Evolutionary conservation across 2,329 filamentous ascomycete genomes (phyloP), one percentile per base, ranked within the genome.

Genomic region (Elsinoe fawcettii): DNA sequence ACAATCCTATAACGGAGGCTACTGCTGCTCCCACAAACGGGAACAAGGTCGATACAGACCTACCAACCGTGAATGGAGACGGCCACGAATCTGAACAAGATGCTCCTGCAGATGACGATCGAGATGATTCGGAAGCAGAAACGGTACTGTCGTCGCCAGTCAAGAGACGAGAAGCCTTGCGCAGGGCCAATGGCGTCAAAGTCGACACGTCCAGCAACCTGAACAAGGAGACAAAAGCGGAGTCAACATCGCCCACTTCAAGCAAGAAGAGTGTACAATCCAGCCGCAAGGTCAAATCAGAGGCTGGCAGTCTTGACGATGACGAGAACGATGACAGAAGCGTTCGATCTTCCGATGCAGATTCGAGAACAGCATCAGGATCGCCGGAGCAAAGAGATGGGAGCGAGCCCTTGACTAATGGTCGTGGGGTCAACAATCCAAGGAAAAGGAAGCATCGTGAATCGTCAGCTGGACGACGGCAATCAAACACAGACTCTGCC

Each of bases 91-190:
- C 20, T 7, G 20, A 11, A n/a, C 30, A 46, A 44, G 23, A 44
- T 44, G 36, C 53, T 20, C 30, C 16, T 39, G 32, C 49, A 39
- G 49, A 53, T 36, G 60, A 63, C 47, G 71, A 67, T 32, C 67
- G 70, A 55, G 71, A 71, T 61, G 73, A 75, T 62, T 77, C 75
- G 14, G 76, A 78, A 66, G 76, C 75, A 54, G 76, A 78, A 66
- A 78, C 76, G 30, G 71, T 77, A 58, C 74, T 77, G 36, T 69
- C 76, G 51, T 72, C 68, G 27, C 69, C 72, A 30, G 70, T 73
- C 60, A 71, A 75, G 63, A 67, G 69, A 56, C 63, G 67, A 47
- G 67, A 69, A 56, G 68, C 70, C 22, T 61, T 67, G 60, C 69
- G 67, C 60, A 71, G 71, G 65, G 59, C 54, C 9, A 56, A 56